Evolutionary conservation across 129 eudicot genomes (phyloP).

Genomic region (Tanacetum coccineum): DNA sequence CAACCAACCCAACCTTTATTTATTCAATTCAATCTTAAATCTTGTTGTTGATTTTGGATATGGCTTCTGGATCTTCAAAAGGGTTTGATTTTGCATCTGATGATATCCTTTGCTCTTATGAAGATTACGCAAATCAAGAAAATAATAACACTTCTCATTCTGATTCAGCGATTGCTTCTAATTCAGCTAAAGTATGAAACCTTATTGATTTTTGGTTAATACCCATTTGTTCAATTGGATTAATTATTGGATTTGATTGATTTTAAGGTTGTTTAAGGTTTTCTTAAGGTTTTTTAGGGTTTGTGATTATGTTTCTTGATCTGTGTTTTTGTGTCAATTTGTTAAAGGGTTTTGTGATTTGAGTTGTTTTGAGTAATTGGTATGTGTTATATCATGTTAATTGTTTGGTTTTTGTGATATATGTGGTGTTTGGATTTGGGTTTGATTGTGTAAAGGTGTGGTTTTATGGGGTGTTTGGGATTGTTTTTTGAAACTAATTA

Average conservation of each 20-base stretch:
- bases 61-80: slow-evolving; percentile 92
- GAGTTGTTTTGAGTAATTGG: background rate
- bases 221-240: no score
- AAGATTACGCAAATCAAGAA: slow-evolving; percentile 67
- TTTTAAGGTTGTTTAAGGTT: background rate
- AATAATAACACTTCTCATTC: slow-evolving; percentile 50
- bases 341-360: background rate
- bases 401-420: no score
- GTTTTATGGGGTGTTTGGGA: no score
- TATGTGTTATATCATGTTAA: background rate
- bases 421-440: no score
- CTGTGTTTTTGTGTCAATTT: background rate
- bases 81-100: slow-evolving; percentile 84
- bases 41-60: slow-evolving; percentile 9
- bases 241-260: no score
- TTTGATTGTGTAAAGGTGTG: background rate
- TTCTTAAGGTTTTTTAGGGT: slow-evolving; percentile 4
- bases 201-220: background rate
- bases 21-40: background rate
- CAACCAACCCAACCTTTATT: slow-evolving; percentile 1
- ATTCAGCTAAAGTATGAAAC: slow-evolving; percentile 53
- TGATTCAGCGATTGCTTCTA: slow-evolving; percentile 44
- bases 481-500: no score
- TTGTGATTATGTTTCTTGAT: background rate
- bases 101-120: slow-evolving; percentile 87